These are phyloP conservation scores for Ustilago bromivora DNA, from an alignment of 1,284 basidiomycete species.

Conservation along the genomic window DNA sequence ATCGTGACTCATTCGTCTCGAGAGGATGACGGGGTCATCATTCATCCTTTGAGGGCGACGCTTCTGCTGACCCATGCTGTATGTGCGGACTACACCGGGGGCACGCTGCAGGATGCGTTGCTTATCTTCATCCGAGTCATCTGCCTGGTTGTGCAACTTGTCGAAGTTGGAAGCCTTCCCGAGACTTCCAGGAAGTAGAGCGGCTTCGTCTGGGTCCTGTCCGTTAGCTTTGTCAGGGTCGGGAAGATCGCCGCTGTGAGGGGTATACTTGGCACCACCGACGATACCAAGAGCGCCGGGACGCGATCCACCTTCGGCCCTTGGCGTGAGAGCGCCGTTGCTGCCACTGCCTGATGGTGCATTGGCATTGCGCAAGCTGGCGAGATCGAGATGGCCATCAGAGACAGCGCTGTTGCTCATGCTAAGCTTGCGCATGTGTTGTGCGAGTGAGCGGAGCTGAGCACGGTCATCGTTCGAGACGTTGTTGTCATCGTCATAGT, in stretches of 20 bases:
- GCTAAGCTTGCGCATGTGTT: conserved; percentile 54
- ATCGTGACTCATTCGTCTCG: conserved; percentile 67
- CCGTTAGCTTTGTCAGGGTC: conserved; percentile 40
- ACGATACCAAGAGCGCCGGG: conserved; percentile 15
- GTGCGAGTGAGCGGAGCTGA: conserved; percentile 44
- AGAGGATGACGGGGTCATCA: conserved; percentile 64
- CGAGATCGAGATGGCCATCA: conserved; percentile 29
- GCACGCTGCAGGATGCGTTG: conserved; percentile 45
- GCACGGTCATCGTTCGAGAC: conserved; percentile 26
- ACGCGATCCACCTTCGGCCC: conserved; percentile 28
- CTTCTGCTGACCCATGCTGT: conserved; percentile 67
- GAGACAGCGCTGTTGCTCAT: conserved; percentile 41
- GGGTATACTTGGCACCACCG: conserved; percentile 35
- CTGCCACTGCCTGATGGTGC: conserved; percentile 21
- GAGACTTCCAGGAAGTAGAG: conserved; percentile 34
- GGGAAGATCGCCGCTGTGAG: conserved; percentile 35
- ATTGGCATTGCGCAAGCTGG: conserved; percentile 14
- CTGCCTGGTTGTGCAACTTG: conserved; percentile 8
- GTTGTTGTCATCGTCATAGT: conserved; percentile 30
- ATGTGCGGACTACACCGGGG: conserved; percentile 62
- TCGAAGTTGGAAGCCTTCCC: conserved; percentile 24
- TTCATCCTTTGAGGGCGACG: conserved; percentile 60
- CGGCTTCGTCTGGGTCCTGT: conserved; percentile 47
- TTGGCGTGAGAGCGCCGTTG: conserved; percentile 40
- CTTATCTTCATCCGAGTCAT: conserved; percentile 28